Evolutionary conservation across 345 rosid genomes (phyloP), one percentile per base, ranked within the genome.

Genomic region (Isatis tinctoria): DNA sequence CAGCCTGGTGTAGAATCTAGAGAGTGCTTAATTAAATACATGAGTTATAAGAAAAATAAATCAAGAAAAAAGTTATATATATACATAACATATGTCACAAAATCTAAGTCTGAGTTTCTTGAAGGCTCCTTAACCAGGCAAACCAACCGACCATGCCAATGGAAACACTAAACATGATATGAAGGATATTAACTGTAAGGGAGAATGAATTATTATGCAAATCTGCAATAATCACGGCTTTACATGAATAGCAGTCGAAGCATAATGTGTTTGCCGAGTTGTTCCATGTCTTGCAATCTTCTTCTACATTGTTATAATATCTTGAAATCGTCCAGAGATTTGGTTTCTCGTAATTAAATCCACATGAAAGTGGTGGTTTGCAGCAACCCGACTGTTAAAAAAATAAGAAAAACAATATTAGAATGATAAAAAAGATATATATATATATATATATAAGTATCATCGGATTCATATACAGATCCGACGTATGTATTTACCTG

Each of bases 341-440:
- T 70, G 76, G 67, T 58, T 65, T 58, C 67, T 47, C 47, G 63
- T 77, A 77, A 0, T 32, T 33, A 3, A 71, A 65, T 65, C 80
- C 80, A 77, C 80, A 77, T 58, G 80, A 71, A 27, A 77, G 62
- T 49, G 80, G 80, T 57, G 80, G 80, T 60, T 77, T 77, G 63
- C 80, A 77, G 41, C 76, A 77, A 45, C 80, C 76, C 4, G 80
- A 71, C 76, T 71, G 67, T 45, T 35, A 57, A 14, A 32, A 2
- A 37, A 18, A 12, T 1, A 6, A 32, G 7, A 32, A 5, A 32
- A 32, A 32, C 8, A 32, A 39, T 9, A 49, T 60, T 51, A 49
- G 44, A 58, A 59, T n/a, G 60, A 27, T n/a, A n/a, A n/a, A n/a
- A n/a, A n/a, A n/a, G n/a, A n/a, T n/a, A n/a, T n/a, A 10, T n/a